Percentiles rank a stretch among this genome's conserved stretches.
Conservation (phyloP, 805 yeast species). For the Allodekkera sacchari region DNA sequence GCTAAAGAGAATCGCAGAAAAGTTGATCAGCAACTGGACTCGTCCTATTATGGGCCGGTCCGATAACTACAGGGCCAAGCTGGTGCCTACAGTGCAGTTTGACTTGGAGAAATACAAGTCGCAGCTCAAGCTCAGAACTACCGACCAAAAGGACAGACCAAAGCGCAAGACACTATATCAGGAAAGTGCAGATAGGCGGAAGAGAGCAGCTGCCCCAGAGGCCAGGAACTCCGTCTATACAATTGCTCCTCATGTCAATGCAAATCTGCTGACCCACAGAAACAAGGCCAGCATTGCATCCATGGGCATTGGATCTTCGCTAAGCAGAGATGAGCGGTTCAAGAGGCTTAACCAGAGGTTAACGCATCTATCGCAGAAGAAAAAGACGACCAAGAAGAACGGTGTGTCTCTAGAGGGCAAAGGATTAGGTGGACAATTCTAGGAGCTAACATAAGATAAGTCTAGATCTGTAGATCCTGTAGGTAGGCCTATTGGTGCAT, state of each 20-base stretch:
- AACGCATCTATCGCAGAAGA: constrained; percentile 38
- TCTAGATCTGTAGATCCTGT: no score
- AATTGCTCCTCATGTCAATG: constrained; percentile 76
- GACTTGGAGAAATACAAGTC: constrained; percentile 47
- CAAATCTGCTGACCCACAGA: constrained; percentile 34
- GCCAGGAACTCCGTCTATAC: constrained; percentile 83
- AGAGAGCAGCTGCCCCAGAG: constrained; percentile 93
- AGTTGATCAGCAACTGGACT: constrained; percentile 93
- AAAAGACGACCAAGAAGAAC: constrained; percentile 46
- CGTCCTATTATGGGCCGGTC: constrained; percentile 95
- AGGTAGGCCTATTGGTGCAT: no score
- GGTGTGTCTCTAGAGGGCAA: constrained; percentile 81
- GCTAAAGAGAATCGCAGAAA: constrained; percentile 83
- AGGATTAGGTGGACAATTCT: constrained; percentile 28
- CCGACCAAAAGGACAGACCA: constrained; percentile 19
- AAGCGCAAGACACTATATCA: constrained; percentile 61
- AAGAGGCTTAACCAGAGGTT: constrained; percentile 62
- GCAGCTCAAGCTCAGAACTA: constrained; percentile 24
- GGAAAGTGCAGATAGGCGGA: constrained; percentile 83
- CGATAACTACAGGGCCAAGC: constrained; percentile 86
- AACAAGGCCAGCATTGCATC: constrained; percentile 29
- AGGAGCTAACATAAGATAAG: no score
- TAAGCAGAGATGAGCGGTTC: constrained; percentile 68
- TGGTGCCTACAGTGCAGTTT: constrained; percentile 60
- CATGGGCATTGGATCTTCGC: constrained; percentile 42